These are phyloP conservation scores for Stylosanthes scabra DNA, from an alignment of 331 rosid genomes.

Conservation along the genomic window DNA sequence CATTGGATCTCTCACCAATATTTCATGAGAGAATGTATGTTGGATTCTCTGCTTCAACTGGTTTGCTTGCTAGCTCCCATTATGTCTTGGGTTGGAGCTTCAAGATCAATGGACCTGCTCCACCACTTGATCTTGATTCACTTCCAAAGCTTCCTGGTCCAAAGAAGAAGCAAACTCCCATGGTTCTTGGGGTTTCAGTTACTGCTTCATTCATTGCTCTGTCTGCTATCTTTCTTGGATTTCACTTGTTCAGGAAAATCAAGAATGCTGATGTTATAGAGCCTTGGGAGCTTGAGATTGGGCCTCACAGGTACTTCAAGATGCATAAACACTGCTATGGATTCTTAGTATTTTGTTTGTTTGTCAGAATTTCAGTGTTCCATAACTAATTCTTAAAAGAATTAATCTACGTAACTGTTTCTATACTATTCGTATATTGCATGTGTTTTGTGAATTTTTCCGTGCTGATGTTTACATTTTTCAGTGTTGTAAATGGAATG, in stretches of 20 bases:
- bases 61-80: conserved; percentile 74
- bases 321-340: no score
- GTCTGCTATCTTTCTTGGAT: conserved; percentile 35
- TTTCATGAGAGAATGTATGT: conserved; percentile 61
- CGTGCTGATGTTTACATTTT: no score
- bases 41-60: conserved; percentile 81
- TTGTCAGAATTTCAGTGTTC: no score
- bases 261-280: conserved; percentile 67
- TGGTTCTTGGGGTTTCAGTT: conserved; percentile 44
- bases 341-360: no score
- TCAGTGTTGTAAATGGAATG: no score
- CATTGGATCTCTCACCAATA: conserved; percentile 62
- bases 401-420: no score
- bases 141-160: conserved; percentile 62
- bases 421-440: no score
- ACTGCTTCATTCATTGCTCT: conserved; percentile 31
- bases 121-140: conserved; percentile 53
- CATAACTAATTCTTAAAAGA: no score
- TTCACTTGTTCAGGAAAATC: conserved; percentile 47
- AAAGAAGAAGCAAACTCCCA: conserved; percentile 44
- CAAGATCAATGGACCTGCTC: conserved; percentile 59
- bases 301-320: conserved; percentile 61
- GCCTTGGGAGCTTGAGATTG: conserved; percentile 72
- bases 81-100: conserved; percentile 77
- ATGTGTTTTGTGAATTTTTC: no score